Evolutionary conservation across 2,329 filamentous ascomycete genomes (phyloP), one percentile per base, ranked within the genome.

Genomic region (Endocalyx cinctus): DNA sequence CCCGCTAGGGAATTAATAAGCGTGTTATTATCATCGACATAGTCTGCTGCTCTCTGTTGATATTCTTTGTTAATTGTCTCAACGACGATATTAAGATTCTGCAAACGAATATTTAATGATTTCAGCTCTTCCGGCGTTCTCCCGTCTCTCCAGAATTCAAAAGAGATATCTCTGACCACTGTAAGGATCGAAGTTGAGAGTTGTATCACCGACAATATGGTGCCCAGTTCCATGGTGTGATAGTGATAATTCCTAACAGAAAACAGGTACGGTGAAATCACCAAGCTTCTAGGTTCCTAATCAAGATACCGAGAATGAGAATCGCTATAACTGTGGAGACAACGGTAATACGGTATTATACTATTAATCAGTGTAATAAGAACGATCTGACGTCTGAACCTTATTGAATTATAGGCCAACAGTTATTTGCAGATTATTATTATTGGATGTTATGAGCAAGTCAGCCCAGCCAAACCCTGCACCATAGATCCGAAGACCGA

Each of bases 181-280:
- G 44, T 43, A 13, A 48, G n/a, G 35, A 44, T 41, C 17, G 45
- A 43, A 17, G 34, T 30, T 22, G 45, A 46, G 17, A 51, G 37
- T 35, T 48, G 38, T 15, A 51, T 28, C 19, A 50, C 38, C 18
- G 40, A 31, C 37, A 51, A 14, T 38, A 43, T 39, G 11, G 41
- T 43, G 28, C 45, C 43, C 11, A 41, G 32, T 12, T 50, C 47
- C 47, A 48, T 50, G 27, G 29, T 48, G 34, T 37, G 38, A 41
- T 31, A 34, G 25, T 27, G 33, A 30, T 38, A 15, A 37, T 31
- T 29, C 26, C 37, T 33, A 41, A 30, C 34, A 22, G 28, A 33
- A 22, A 17, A 26, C 31, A 38, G 25, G 29, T 28, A 29, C 34
- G 34, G 28, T 36, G 32, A 39, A 37, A 42, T 35, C 31, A 18